A percentile compares a stretch with the other conserved stretches of the same genome.
Conservation (phyloP, 352 stramenopile genomes). For the Phytophthora quininea region DNA sequence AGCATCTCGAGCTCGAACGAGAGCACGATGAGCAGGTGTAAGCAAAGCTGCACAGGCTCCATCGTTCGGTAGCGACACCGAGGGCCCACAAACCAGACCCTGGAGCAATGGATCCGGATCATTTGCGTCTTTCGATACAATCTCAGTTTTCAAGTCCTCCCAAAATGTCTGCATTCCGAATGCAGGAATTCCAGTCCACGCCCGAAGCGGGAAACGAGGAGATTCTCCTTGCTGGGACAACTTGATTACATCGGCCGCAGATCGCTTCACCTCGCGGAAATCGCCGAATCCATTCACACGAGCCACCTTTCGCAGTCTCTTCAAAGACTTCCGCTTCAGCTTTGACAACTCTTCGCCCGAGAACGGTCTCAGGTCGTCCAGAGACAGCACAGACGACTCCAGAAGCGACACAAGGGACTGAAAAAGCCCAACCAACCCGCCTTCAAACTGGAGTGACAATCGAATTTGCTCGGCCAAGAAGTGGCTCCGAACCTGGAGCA, state of each 20-base stretch:
- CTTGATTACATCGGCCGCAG: constrained; percentile 52
- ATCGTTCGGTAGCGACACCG: constrained; percentile 21
- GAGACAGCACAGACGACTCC: constrained; percentile 65
- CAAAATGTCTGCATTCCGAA: constrained; percentile 47
- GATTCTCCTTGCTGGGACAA: constrained; percentile 50
- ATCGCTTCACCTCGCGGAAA: constrained; percentile 52
- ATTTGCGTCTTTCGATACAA: constrained; percentile 26
- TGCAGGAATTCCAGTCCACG: constrained; percentile 49
- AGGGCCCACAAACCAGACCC: constrained; percentile 16
- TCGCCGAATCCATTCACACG: constrained; percentile 64
- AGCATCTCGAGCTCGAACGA: constrained; percentile 52
- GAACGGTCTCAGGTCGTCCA: constrained; percentile 61
- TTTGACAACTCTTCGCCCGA: constrained; percentile 48
- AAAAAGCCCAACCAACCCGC: constrained; percentile 52
- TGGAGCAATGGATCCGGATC: constrained; percentile 27
- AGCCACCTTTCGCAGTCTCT: constrained; percentile 65
- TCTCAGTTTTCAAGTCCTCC: constrained; percentile 25
- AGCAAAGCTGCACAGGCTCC: constrained; percentile 53
- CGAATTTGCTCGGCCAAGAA: constrained; percentile 42
- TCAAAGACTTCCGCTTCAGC: constrained; percentile 77
- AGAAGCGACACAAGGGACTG: constrained; percentile 51
- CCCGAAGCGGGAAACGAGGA: constrained; percentile 55
- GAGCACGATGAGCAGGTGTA: constrained; percentile 61
- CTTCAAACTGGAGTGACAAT: constrained; percentile 50
- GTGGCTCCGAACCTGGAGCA: constrained; percentile 37